Evolutionary conservation across 371 early-diverging fungal species (phyloP).

Genomic region (Circinella umbellata): DNA sequence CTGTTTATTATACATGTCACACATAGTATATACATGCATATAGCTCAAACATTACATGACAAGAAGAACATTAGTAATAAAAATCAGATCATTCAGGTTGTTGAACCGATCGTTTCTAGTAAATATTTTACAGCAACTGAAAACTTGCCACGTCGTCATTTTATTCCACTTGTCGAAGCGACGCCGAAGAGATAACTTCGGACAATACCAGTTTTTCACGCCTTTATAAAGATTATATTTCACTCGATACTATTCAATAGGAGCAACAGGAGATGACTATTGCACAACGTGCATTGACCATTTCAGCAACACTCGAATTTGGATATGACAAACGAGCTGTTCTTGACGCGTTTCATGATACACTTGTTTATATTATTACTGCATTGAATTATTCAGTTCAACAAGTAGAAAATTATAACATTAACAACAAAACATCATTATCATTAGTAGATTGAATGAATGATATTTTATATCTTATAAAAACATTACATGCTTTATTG

Average conservation of each 20-base stretch:
- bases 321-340: conserved; percentile 7
- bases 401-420: no score
- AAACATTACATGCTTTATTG: conserved; percentile 45
- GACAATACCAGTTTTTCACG: conserved; percentile 12
- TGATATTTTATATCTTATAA: conserved; percentile 45
- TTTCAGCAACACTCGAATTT: conserved; percentile 47
- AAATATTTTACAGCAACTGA: conserved; percentile 52
- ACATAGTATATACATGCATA: no score
- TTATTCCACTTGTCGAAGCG: conserved; percentile 50
- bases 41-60: conserved; percentile 4
- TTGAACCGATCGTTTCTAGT: conserved; percentile 41
- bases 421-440: neutral
- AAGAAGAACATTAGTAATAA: conserved; percentile 8
- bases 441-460: conserved; percentile 35
- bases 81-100: conserved; percentile 25
- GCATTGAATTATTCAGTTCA: neutral
- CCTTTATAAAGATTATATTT: conserved; percentile 26
- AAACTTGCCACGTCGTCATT: conserved; percentile 45
- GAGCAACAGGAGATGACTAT: conserved; percentile 24
- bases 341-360: neutral
- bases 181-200: conserved; percentile 11
- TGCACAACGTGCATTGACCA: conserved; percentile 44
- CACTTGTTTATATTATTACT: neutral
- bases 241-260: conserved; percentile 13
- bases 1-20: no score